Evolutionary conservation across 2,329 filamentous ascomycete genomes (phyloP).

Genomic region (Monilinia fructigena): DNA sequence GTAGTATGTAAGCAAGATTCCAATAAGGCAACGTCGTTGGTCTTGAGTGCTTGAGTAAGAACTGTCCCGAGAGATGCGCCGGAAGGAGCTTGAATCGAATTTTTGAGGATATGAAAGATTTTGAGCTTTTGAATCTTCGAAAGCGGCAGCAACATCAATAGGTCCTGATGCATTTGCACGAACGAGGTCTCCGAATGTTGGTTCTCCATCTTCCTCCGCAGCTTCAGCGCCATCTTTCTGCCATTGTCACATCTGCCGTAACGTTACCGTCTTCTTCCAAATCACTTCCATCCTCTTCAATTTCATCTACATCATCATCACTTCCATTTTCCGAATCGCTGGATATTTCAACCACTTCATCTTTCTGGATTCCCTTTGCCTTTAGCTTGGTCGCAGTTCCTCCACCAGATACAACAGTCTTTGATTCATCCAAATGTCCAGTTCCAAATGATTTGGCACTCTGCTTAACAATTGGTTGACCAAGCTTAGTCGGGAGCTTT

Average conservation of each 20-base stretch:
- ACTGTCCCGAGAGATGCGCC: conserved; percentile 85
- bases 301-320: conserved; percentile 47
- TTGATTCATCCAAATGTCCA: conserved; percentile 57
- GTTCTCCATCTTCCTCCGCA: conserved; percentile 43
- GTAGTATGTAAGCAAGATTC: conserved; percentile 86
- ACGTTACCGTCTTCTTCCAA: conserved; percentile 47
- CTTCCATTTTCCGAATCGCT: conserved; percentile 51
- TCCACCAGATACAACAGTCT: conserved; percentile 50
- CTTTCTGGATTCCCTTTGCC: conserved; percentile 28
- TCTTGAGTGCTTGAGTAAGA: conserved; percentile 88
- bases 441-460: conserved; percentile 53
- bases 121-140: conserved; percentile 42
- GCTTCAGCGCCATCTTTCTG: conserved; percentile 44
- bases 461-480: conserved; percentile 53
- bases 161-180: conserved; percentile 66
- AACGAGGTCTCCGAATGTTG: conserved; percentile 85
- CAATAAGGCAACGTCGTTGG: conserved; percentile 84
- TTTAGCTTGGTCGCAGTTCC: conserved; percentile 31
- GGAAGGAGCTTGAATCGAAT: conserved; percentile 49
- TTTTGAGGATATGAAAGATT: conserved; percentile 33
- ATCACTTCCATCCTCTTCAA: conserved; percentile 45
- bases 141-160: conserved; percentile 70
- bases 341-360: conserved; percentile 53
- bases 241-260: conserved; percentile 40
- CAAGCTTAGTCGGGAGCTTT: conserved; percentile 58